phyloP scores from a whole-genome alignment of 805 yeast genomes.

The Isabelozyma pseudorhagii region DNA sequence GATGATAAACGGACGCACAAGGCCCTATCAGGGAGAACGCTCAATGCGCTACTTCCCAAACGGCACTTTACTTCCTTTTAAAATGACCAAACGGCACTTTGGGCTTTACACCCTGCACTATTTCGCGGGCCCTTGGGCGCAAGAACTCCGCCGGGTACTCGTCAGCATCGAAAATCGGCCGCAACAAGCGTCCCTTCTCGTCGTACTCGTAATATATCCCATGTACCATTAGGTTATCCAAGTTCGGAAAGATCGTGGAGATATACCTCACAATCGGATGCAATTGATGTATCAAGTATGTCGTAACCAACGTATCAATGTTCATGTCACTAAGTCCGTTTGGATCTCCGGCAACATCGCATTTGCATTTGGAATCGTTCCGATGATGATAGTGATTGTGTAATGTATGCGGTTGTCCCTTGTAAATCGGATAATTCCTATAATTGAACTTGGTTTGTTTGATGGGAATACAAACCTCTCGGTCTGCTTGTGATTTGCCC shows the following conservation, averaged over 20 bases:
- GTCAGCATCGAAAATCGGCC: conserved; percentile 24
- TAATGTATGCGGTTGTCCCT: conserved; percentile 33
- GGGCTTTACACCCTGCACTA: conserved; percentile 5
- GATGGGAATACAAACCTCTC: conserved; percentile 35
- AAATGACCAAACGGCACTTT: conserved; percentile 16
- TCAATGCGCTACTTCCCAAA: no score
- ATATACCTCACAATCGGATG: conserved; percentile 27
- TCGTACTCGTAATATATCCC: conserved; percentile 28
- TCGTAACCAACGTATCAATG: conserved; percentile 32
- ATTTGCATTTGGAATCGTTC: conserved; percentile 14
- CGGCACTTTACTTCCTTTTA: conserved; percentile 1
- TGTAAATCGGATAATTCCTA: conserved; percentile 27
- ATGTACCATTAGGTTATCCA: conserved; percentile 32
- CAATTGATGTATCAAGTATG: conserved; percentile 33
- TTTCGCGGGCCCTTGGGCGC: conserved; percentile 2
- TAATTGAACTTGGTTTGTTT: conserved; percentile 20
- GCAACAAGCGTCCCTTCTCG: conserved; percentile 6
- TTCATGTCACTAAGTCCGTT: conserved; percentile 15
- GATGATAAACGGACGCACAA: no score
- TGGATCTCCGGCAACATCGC: conserved; percentile 21
- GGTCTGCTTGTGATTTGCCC: conserved; percentile 31
- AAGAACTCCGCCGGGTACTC: conserved; percentile 24
- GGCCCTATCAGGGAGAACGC: no score
- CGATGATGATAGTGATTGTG: conserved; percentile 26
- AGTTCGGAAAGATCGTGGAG: conserved; percentile 14